These are phyloP conservation scores for Septoria petroselini DNA, from an alignment of 2,329 filamentous ascomycete genomes.

Conservation along the genomic window DNA sequence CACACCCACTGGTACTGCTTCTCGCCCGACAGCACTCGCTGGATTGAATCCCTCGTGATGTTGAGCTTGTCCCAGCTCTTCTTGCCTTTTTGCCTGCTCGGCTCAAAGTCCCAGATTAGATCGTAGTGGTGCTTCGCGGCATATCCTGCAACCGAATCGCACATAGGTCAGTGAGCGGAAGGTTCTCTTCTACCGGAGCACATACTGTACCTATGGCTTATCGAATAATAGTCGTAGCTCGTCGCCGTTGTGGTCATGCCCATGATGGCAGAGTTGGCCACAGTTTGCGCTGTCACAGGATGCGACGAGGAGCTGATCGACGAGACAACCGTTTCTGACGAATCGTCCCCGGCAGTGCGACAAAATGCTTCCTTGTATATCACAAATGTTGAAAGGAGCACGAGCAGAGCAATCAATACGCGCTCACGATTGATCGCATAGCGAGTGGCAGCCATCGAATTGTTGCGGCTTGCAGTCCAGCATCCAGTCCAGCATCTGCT, in stretches of 20 bases:
- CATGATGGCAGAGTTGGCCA: conserved; percentile 16
- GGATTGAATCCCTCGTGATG: conserved; percentile 30
- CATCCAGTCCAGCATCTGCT: no score
- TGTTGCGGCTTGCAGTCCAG: no score
- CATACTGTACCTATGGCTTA: conserved; percentile 16
- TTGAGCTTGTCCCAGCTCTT: conserved; percentile 42
- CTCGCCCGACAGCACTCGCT: conserved; percentile 27
- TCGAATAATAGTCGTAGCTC: conserved; percentile 18
- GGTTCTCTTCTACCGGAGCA: neutral
- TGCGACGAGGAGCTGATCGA: neutral
- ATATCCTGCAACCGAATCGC: conserved; percentile 27
- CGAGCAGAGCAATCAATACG: neutral
- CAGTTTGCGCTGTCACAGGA: neutral
- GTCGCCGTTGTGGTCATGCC: conserved; percentile 14
- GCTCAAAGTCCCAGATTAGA: conserved; percentile 42
- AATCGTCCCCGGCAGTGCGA: neutral
- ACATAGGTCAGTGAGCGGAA: neutral
- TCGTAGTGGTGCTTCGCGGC: conserved; percentile 42
- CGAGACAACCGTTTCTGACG: neutral
- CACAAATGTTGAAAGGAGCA: neutral
- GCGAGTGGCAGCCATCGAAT: no score
- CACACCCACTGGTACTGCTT: conserved; percentile 42
- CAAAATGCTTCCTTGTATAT: neutral
- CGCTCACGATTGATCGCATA: neutral
- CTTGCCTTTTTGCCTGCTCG: conserved; percentile 34